phyloP scores from a whole-genome alignment of 2,329 filamentous ascomycete species.

The Pseudogymnoascus sp. region DNA sequence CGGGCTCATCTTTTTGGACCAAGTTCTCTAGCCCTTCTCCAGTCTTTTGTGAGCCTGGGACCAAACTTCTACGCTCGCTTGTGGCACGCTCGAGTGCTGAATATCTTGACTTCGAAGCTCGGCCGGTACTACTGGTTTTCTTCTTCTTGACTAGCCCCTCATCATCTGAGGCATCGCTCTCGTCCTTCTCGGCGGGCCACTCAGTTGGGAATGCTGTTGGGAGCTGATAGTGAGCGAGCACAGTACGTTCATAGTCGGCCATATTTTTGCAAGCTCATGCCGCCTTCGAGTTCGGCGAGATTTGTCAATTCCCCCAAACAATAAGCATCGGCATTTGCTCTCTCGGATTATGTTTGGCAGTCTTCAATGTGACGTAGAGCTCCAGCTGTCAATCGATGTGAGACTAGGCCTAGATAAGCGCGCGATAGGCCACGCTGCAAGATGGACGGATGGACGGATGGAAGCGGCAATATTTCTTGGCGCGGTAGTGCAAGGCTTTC shows the following conservation, averaged over 20 bases:
- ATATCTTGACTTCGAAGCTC: conserved; percentile 67
- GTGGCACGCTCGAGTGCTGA: conserved; percentile 73
- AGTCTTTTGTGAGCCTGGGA: conserved; percentile 61
- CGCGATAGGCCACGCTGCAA: conserved; percentile 3
- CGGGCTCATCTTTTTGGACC: conserved; percentile 84
- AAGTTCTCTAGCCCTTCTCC: conserved; percentile 64
- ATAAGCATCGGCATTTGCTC: neutral
- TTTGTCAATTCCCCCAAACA: neutral
- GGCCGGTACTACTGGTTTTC: conserved; percentile 39
- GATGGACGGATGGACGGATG: conserved; percentile 4
- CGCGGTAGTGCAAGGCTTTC: conserved; percentile 5
- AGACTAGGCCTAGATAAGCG: conserved; percentile 2
- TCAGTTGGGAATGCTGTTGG: conserved; percentile 67
- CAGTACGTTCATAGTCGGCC: conserved; percentile 66
- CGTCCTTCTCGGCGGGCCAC: conserved; percentile 80
- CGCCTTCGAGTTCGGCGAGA: neutral
- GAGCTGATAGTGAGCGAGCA: conserved; percentile 87
- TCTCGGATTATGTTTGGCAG: neutral
- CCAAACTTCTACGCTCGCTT: conserved; percentile 55
- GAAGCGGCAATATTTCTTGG: conserved; percentile 7
- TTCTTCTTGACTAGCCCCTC: conserved; percentile 23
- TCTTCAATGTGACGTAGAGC: neutral
- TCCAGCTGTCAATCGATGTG: conserved; percentile 1
- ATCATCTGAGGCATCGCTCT: conserved; percentile 55
- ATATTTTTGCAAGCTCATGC: conserved; percentile 25